Conservation (phyloP, 2,329 filamentous ascomycete genomes). For the Keithomyces neogunnii region DNA sequence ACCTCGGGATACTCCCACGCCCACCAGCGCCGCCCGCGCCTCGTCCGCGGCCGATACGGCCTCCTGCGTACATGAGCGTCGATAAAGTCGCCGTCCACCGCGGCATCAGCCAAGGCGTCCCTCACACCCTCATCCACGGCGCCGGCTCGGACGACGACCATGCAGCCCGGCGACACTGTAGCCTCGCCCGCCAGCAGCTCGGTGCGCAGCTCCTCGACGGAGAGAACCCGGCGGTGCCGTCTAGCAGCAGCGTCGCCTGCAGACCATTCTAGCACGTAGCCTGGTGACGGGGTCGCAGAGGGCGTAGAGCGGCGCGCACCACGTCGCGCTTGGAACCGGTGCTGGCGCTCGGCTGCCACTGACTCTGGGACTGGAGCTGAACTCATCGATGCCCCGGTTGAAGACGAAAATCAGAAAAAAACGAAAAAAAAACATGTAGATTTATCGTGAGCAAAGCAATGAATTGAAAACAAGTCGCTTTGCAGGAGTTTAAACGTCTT, state of each 20-base stretch:
- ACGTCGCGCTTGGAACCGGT: too few species aligned
- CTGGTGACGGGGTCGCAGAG: constrained; percentile 2
- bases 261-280: constrained; percentile 11
- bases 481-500: too few species aligned
- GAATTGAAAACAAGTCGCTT: too few species aligned
- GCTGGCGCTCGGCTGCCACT: too few species aligned
- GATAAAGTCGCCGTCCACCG: constrained; percentile 7
- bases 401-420: too few species aligned
- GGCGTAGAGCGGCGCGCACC: too few species aligned
- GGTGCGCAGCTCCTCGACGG: constrained; percentile 8
- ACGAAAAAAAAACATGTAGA: too few species aligned
- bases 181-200: constrained; percentile 7
- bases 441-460: too few species aligned
- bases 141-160: constrained; percentile 1
- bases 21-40: constrained; percentile 4
- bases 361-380: too few species aligned
- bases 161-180: not conserved
- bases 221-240: constrained; percentile 7
- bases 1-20: constrained; percentile 9
- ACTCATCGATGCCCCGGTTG: too few species aligned
- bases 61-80: constrained; percentile 3
- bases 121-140: not conserved
- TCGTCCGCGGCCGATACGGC: constrained; percentile 3
- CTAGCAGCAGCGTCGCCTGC: constrained; percentile 1
- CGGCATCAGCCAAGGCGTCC: constrained; percentile 3